Evolutionary conservation across 2,329 filamentous ascomycete species (phyloP).

Genomic region (Verticillium nonalfalfae): DNA sequence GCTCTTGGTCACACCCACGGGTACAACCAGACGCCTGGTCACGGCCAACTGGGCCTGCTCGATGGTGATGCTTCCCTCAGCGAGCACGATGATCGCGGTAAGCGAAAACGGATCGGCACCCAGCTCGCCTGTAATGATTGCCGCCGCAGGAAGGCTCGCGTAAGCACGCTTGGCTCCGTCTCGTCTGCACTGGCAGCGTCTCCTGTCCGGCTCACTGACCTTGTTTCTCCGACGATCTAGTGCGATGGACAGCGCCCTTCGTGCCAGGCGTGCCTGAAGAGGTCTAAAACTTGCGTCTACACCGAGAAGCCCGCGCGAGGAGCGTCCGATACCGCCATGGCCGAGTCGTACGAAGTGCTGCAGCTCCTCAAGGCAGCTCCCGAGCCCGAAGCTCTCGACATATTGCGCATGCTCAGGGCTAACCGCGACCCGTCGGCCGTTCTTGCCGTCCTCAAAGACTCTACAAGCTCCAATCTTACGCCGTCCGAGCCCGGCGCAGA

Average conservation of each 20-base stretch:
- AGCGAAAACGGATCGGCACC: constrained; percentile 16
- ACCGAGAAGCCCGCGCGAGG: constrained; percentile 7
- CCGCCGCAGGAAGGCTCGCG: constrained; percentile 15
- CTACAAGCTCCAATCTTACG: background rate
- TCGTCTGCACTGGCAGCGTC: background rate
- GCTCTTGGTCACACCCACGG: background rate
- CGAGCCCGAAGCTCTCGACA: constrained; percentile 9
- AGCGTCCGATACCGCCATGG: background rate
- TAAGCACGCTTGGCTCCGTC: constrained; percentile 5
- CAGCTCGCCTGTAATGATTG: constrained; percentile 17
- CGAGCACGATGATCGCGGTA: constrained; percentile 2
- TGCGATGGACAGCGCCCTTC: constrained; percentile 14
- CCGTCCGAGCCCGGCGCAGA: background rate
- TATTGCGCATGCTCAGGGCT: constrained; percentile 14
- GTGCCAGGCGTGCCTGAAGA: constrained; percentile 13
- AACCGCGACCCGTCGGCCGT: constrained; percentile 13
- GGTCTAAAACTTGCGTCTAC: constrained; percentile 11
- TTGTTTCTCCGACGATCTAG: constrained; percentile 1
- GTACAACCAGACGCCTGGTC: background rate
- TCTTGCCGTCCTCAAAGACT: constrained; percentile 13
- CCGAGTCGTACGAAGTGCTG: constrained; percentile 13
- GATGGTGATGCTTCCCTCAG: background rate
- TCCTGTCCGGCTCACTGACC: background rate
- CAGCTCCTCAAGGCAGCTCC: constrained; percentile 16
- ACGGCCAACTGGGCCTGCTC: background rate